Conservation (phyloP, 176 grass and related monocot genomes). For the Musa itinerans region DNA sequence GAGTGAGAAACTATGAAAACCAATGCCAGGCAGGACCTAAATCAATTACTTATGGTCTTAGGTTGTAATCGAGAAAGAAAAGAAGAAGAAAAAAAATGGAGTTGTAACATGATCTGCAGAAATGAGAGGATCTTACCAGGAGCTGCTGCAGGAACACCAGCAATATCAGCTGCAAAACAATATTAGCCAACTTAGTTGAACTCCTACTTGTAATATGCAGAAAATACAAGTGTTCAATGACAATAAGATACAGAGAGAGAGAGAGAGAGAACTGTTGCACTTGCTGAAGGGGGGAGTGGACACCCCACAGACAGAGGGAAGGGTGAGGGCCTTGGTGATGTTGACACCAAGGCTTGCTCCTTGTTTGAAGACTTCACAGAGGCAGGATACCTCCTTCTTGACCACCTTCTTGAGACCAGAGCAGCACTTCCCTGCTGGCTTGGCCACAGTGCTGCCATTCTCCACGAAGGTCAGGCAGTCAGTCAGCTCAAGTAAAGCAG, state of each 20-base stretch:
- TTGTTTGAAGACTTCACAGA: conserved; percentile 29
- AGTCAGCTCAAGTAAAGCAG: conserved; percentile 42
- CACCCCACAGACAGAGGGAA: conserved; percentile 48
- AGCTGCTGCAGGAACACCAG: conserved; percentile 1
- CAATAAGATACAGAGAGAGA: background rate
- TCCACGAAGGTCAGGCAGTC: conserved; percentile 74
- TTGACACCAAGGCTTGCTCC: conserved; percentile 26
- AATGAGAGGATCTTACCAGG: conserved; percentile 4
- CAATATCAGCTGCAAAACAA: background rate
- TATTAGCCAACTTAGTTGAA: background rate
- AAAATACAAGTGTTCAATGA: too few species aligned
- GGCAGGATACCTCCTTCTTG: conserved; percentile 38
- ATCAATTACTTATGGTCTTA: background rate
- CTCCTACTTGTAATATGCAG: background rate
- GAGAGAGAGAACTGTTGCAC: conserved; percentile 35
- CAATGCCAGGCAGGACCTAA: too few species aligned
- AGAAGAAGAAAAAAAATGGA: background rate
- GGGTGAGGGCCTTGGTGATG: conserved; percentile 38
- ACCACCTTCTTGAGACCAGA: conserved; percentile 69
- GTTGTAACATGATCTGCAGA: too few species aligned
- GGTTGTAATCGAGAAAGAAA: background rate
- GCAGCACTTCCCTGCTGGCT: conserved; percentile 57
- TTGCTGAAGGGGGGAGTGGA: conserved; percentile 31
- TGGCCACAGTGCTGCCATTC: conserved; percentile 57
- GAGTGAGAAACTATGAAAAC: too few species aligned